phyloP scores from a whole-genome alignment of 805 yeast species.

The Candida multigemmis region DNA sequence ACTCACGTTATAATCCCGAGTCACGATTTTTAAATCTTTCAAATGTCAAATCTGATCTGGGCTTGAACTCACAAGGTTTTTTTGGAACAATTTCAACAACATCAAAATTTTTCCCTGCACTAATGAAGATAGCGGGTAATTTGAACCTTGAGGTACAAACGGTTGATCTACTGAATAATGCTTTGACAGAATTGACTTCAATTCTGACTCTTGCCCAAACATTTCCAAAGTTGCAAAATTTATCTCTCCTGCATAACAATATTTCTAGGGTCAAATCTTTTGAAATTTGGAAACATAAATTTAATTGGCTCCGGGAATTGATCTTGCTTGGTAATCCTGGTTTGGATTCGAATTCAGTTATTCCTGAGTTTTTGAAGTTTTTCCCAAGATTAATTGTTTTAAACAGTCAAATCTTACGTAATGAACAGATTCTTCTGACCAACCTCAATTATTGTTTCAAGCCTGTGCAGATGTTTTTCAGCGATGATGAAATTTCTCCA shows the following conservation, averaged over 20 bases:
- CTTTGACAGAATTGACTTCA: conserved; percentile 48
- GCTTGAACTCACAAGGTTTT: conserved; percentile 51
- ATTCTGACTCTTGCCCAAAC: conserved; percentile 60
- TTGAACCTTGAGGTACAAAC: conserved; percentile 52
- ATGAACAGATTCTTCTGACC: conserved; percentile 48
- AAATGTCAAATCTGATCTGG: conserved; percentile 55
- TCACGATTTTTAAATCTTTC: conserved; percentile 62
- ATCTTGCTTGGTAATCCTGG: conserved; percentile 77
- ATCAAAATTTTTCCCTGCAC: conserved; percentile 82
- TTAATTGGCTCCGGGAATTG: conserved; percentile 65
- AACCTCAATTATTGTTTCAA: conserved; percentile 50
- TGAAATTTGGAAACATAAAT: conserved; percentile 72
- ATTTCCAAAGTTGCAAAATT: conserved; percentile 68
- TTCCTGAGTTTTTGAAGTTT: conserved; percentile 51
- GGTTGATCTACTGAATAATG: conserved; percentile 56
- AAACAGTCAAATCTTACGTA: conserved; percentile 72
- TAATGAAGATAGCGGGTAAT: conserved; percentile 70
- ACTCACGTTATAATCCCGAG: conserved; percentile 57
- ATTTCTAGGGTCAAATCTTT: conserved; percentile 50
- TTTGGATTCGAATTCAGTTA: conserved; percentile 33
- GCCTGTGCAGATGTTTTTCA: conserved; percentile 70
- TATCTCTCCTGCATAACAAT: conserved; percentile 72
- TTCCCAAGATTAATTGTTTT: conserved; percentile 78
- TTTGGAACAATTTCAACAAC: conserved; percentile 53
- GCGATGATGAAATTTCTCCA: conserved; percentile 58